These are phyloP conservation scores for Wickerhamiella vanderwaltii DNA, from an alignment of 805 yeast genomes.

Conservation along the genomic window DNA sequence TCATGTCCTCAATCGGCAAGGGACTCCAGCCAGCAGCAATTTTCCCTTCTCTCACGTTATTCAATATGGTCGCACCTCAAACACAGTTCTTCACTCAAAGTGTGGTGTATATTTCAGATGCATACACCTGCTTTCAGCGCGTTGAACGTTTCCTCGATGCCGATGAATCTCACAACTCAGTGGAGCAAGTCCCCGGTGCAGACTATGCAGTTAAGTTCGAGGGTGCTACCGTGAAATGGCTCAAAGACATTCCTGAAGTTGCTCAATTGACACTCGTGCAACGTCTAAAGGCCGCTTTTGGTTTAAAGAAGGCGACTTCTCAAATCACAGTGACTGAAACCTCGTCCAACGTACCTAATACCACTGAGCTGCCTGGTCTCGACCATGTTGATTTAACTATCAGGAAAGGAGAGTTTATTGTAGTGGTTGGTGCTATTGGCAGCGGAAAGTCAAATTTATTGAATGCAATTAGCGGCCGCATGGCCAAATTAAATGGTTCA, in stretches of 20 bases:
- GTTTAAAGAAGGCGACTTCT: background rate
- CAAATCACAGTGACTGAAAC: too few relatives aligned
- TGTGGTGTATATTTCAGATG: conserved; percentile 32
- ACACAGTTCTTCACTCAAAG: conserved; percentile 46
- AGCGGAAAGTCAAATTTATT: conserved; percentile 69
- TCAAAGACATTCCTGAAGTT: background rate
- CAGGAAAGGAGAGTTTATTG: conserved; percentile 55
- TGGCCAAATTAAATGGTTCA: conserved; percentile 44
- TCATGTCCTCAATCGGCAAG: conserved; percentile 35
- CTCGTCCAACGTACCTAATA: too few relatives aligned
- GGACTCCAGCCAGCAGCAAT: conserved; percentile 44
- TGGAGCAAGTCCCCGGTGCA: conserved; percentile 13
- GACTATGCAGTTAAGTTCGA: conserved; percentile 6
- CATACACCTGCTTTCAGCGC: conserved; percentile 26
- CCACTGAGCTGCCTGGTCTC: too few relatives aligned
- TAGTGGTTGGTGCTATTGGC: conserved; percentile 71
- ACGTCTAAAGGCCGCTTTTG: background rate
- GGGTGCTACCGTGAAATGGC: conserved; percentile 60
- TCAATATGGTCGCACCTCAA: conserved; percentile 56
- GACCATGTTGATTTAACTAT: conserved; percentile 34
- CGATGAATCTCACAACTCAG: conserved; percentile 30
- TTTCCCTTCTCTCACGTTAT: conserved; percentile 59
- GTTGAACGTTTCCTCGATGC: conserved; percentile 23
- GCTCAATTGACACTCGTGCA: background rate
- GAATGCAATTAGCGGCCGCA: conserved; percentile 58